phyloP scores from a whole-genome alignment of 345 rosid genomes.

The Eucalyptus tenuipes region DNA sequence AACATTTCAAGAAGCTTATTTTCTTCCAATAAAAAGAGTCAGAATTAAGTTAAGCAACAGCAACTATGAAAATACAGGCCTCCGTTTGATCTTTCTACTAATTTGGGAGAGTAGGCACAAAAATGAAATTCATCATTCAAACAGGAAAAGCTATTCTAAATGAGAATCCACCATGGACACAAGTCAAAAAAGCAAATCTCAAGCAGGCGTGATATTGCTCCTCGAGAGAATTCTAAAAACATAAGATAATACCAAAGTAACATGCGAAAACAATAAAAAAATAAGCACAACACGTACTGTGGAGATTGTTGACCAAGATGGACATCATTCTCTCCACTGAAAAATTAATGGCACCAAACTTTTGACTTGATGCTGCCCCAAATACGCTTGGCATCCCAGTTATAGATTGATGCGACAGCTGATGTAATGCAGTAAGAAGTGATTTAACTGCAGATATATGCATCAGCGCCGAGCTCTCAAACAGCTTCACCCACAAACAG shows the following conservation, averaged over 20 bases:
- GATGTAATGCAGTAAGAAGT: constrained; percentile 81
- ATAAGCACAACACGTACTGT: constrained; percentile 44
- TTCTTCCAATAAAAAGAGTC: neutral
- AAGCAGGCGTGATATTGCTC: neutral
- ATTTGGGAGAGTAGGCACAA: neutral
- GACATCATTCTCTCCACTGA: constrained; percentile 95
- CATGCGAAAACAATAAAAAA: neutral
- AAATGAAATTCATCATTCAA: neutral
- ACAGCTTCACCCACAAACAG: constrained; percentile 44
- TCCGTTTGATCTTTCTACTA: neutral
- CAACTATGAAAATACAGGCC: neutral
- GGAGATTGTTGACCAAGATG: constrained; percentile 86
- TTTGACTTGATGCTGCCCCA: constrained; percentile 65
- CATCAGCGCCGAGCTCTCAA: constrained; percentile 99
- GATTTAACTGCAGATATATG: constrained; percentile 90
- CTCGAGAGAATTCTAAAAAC: neutral
- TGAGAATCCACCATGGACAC: neutral
- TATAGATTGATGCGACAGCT: constrained; percentile 83
- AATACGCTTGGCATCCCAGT: constrained; percentile 50
- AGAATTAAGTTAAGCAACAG: neutral
- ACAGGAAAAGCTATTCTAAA: neutral
- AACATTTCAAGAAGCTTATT: neutral
- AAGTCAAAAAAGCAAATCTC: neutral
- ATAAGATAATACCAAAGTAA: neutral
- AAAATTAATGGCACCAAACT: constrained; percentile 73